phyloP scores from a whole-genome alignment of 768 basidiomycete genomes.

The Dictyophora rubrovolvata region DNA sequence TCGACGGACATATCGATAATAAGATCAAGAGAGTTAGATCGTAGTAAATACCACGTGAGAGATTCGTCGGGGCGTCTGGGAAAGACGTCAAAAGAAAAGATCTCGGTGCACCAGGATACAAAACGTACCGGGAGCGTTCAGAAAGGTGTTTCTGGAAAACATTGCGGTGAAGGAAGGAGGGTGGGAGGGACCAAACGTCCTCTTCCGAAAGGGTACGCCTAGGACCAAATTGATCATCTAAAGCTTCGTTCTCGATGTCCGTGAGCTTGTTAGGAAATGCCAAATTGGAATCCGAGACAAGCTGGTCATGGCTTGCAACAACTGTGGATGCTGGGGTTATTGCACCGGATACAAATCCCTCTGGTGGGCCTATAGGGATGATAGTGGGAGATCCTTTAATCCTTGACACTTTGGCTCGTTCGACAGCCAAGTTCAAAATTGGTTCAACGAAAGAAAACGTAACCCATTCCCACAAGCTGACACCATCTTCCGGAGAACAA shows the following conservation, averaged over 20 bases:
- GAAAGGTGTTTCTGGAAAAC: slow-evolving; percentile 53
- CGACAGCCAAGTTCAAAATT: slow-evolving; percentile 38
- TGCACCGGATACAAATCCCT: neutral
- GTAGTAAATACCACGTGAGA: slow-evolving; percentile 50
- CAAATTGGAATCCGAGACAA: neutral
- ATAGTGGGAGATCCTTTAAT: neutral
- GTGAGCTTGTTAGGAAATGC: neutral
- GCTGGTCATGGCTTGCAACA: neutral
- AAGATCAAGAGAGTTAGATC: slow-evolving; percentile 59
- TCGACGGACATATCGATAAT: slow-evolving; percentile 49
- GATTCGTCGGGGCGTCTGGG: slow-evolving; percentile 46
- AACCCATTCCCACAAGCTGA: slow-evolving; percentile 55
- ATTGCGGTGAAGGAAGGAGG: slow-evolving; percentile 58
- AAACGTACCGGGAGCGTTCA: slow-evolving; percentile 35
- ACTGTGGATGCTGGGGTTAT: neutral
- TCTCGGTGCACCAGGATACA: neutral
- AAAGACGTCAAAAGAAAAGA: neutral
- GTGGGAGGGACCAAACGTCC: slow-evolving; percentile 58
- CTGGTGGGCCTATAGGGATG: neutral
- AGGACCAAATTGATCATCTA: slow-evolving; percentile 10
- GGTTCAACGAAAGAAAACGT: slow-evolving; percentile 58
- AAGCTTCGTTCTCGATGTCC: neutral
- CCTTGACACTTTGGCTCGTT: neutral
- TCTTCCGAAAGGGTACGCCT: slow-evolving; percentile 33
- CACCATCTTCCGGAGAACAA: slow-evolving; percentile 57